These are phyloP conservation scores for Nyssa sinensis DNA, from an alignment of 148 eudicot species.

Conservation along the genomic window DNA sequence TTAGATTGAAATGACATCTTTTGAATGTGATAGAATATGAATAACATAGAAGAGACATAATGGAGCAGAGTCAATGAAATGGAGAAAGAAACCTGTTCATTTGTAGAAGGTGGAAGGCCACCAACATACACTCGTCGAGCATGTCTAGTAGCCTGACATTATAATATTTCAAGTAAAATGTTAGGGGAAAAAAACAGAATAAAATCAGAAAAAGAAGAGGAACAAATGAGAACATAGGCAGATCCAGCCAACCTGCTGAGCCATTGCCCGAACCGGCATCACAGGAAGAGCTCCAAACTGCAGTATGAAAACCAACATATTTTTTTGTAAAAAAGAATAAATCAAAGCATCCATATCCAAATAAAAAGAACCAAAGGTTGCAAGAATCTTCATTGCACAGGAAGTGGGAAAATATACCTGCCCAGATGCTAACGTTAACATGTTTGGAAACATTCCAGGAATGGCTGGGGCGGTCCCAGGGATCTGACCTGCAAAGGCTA, in stretches of 20 bases:
- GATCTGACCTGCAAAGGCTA: conserved; percentile 59
- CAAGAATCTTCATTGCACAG: background rate
- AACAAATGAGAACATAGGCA: background rate
- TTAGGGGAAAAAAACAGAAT: background rate
- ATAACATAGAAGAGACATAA: too few relatives aligned
- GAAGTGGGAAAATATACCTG: conserved; percentile 48
- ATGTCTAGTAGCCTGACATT: conserved; percentile 91
- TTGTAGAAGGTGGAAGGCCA: conserved; percentile 90
- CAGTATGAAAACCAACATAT: conserved; percentile 6
- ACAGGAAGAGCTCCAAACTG: conserved; percentile 81
- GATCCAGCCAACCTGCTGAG: conserved; percentile 77
- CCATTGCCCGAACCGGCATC: conserved; percentile 96
- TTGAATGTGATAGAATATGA: background rate
- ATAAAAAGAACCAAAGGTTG: background rate
- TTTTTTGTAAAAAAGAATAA: background rate
- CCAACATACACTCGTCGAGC: conserved; percentile 99
- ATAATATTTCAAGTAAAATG: conserved; percentile 10
- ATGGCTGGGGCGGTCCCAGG: conserved; percentile 58
- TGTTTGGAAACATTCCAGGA: conserved; percentile 73
- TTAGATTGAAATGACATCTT: background rate
- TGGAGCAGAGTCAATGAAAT: background rate
- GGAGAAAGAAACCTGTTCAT: conserved; percentile 72
- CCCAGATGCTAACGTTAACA: conserved; percentile 59
- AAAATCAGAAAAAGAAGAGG: background rate
- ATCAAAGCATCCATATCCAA: background rate